These are phyloP conservation scores for Haematococcus lacustris DNA, from an alignment of 139 green algal species.

Conservation along the genomic window DNA sequence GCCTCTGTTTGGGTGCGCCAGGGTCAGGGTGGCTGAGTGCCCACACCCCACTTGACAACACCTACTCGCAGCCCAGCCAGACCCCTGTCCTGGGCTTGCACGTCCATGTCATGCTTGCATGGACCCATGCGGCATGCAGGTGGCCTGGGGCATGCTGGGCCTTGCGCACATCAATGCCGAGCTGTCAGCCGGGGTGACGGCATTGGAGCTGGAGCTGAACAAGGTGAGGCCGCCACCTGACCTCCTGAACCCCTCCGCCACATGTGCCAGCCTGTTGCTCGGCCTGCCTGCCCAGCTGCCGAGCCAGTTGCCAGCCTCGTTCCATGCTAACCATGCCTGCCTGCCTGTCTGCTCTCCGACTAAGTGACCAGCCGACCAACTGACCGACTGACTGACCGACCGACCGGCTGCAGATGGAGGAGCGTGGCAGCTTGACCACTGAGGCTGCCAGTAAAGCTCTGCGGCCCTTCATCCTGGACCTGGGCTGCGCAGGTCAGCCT, in stretches of 20 bases:
- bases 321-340: not conserved
- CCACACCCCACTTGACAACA: too few species aligned
- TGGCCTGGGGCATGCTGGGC: constrained; percentile 45
- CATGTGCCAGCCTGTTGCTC: too few species aligned
- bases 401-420: constrained; percentile 24
- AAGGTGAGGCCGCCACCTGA: constrained; percentile 26
- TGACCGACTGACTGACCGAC: too few species aligned
- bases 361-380: too few species aligned
- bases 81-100: too few species aligned
- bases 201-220: constrained; percentile 23
- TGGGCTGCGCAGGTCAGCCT: constrained; percentile 27
- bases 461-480: constrained; percentile 36
- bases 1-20: too few species aligned
- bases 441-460: constrained; percentile 23
- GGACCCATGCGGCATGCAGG: constrained; percentile 10
- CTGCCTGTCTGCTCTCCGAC: not conserved
- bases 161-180: constrained; percentile 40
- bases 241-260: too few species aligned
- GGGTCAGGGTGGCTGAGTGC: too few species aligned
- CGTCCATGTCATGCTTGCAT: not conserved
- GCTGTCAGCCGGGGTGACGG: constrained; percentile 22
- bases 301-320: not conserved
- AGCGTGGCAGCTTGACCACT: constrained; percentile 33
- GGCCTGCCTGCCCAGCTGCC: not conserved
- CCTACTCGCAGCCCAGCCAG: too few species aligned